These are phyloP conservation scores for Delitschia confertaspora DNA, from an alignment of 495 filamentous ascomycete species.

Conservation along the genomic window DNA sequence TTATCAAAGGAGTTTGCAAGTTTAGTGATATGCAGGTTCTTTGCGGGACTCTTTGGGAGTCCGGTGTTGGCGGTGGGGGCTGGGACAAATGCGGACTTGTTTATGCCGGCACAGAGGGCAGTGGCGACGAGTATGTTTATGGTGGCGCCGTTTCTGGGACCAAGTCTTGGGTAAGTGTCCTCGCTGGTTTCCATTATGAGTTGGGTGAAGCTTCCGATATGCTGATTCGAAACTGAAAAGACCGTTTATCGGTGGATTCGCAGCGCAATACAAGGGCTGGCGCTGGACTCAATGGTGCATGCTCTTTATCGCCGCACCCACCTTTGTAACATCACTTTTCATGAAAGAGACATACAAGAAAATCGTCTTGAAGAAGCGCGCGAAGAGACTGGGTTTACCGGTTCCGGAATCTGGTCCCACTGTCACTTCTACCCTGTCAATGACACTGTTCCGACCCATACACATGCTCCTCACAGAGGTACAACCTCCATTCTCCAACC, in stretches of 20 bases:
- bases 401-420: constrained; percentile 28
- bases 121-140: constrained; percentile 42
- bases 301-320: constrained; percentile 41
- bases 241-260: constrained; percentile 57
- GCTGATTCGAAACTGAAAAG: constrained; percentile 23
- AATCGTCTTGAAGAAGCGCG: constrained; percentile 46
- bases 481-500: too few species aligned
- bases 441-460: constrained; percentile 51
- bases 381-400: constrained; percentile 37
- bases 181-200: background rate
- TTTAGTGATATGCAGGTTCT: constrained; percentile 50
- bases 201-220: background rate
- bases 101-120: constrained; percentile 39
- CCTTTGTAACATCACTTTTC: constrained; percentile 33
- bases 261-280: constrained; percentile 49
- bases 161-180: constrained; percentile 41
- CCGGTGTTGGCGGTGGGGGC: constrained; percentile 48
- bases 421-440: constrained; percentile 44
- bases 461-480: constrained; percentile 54
- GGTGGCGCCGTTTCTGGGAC: constrained; percentile 51
- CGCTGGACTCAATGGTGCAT: constrained; percentile 54
- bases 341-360: constrained; percentile 56
- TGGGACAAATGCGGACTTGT: constrained; percentile 49
- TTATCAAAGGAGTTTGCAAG: constrained; percentile 48
- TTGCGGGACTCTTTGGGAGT: constrained; percentile 51